Evolutionary conservation across 371 early-diverging fungal species (phyloP).

Genomic region (Conidiobolus coronatus): DNA sequence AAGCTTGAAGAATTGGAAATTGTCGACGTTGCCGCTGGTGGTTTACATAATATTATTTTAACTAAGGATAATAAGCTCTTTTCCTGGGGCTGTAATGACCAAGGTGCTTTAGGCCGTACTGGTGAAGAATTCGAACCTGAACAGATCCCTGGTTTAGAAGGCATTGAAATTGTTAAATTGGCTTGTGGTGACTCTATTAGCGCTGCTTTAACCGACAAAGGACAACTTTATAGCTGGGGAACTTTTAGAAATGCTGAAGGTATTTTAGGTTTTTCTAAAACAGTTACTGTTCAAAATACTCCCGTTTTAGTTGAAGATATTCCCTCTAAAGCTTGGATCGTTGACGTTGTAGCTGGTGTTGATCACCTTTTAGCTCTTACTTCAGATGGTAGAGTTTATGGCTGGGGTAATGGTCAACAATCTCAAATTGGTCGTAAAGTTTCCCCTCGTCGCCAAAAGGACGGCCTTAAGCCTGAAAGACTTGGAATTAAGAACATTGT

Average conservation of each 20-base stretch:
- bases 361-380: background rate
- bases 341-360: background rate
- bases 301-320: slow-evolving; percentile 6
- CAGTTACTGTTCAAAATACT: slow-evolving; percentile 19
- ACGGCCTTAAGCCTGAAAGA: slow-evolving; percentile 5
- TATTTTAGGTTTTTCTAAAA: slow-evolving; percentile 37
- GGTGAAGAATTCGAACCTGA: slow-evolving; percentile 11
- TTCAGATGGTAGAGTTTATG: slow-evolving; percentile 7
- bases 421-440: slow-evolving; percentile 2
- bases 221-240: slow-evolving; percentile 86
- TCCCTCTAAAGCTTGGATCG: background rate
- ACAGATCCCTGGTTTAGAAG: slow-evolving; percentile 24
- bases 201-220: slow-evolving; percentile 65
- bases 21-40: slow-evolving; percentile 64
- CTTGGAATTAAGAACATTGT: slow-evolving; percentile 23
- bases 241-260: slow-evolving; percentile 58
- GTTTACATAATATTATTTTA: slow-evolving; percentile 71
- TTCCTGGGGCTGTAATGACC: slow-evolving; percentile 98
- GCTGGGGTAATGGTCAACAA: slow-evolving; percentile 2
- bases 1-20: slow-evolving; percentile 30
- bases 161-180: slow-evolving; percentile 51
- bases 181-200: slow-evolving; percentile 87
- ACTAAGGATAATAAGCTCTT: slow-evolving; percentile 45
- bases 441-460: background rate
- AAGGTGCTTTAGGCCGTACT: slow-evolving; percentile 89